Percentiles rank a stretch among this genome's conserved stretches.
Conservation (phyloP, 495 filamentous ascomycete species). For the Darksidea phi region DNA sequence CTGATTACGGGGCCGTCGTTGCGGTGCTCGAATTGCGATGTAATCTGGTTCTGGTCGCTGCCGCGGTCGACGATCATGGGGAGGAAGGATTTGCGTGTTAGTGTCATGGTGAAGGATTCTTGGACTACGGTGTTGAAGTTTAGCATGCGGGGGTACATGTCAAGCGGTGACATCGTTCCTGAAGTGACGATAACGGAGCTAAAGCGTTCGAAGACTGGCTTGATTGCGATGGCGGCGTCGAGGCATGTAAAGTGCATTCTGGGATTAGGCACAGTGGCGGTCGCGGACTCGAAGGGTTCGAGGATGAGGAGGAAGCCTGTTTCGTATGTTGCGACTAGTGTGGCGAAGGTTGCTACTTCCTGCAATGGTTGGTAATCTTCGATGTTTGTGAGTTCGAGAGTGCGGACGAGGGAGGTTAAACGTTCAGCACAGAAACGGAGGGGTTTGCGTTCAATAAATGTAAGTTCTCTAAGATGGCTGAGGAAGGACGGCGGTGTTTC, state of each 20-base stretch:
- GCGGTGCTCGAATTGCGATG: conserved; percentile 86
- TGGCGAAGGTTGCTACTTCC: conserved; percentile 98
- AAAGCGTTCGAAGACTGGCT: conserved; percentile 95
- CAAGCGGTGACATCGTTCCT: conserved; percentile 91
- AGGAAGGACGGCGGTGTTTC: conserved; percentile 95
- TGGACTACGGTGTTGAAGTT: conserved; percentile 87
- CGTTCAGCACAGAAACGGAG: conserved; percentile 94
- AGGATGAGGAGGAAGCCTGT: conserved; percentile 95
- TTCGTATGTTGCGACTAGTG: conserved; percentile 93
- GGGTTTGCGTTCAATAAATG: conserved; percentile 96
- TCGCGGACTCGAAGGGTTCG: conserved; percentile 94
- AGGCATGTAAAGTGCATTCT: conserved; percentile 94
- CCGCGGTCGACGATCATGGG: conserved; percentile 97
- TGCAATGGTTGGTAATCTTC: conserved; percentile 97
- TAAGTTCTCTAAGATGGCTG: conserved; percentile 87
- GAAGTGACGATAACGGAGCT: conserved; percentile 98
- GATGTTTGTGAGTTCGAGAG: conserved; percentile 93
- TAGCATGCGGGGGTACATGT: conserved; percentile 99
- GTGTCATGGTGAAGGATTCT: conserved; percentile 95
- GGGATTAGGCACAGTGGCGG: conserved; percentile 92
- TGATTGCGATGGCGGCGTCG: conserved; percentile 97
- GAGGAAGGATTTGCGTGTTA: conserved; percentile 90
- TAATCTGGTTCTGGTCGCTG: conserved; percentile 87
- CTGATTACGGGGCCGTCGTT: conserved; percentile 92
- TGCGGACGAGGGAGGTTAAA: conserved; percentile 89